Percentiles rank a stretch among this genome's conserved stretches.
These are phyloP conservation scores for Lactarius quietus DNA, from an alignment of 768 basidiomycete genomes.

Conservation along the genomic window DNA sequence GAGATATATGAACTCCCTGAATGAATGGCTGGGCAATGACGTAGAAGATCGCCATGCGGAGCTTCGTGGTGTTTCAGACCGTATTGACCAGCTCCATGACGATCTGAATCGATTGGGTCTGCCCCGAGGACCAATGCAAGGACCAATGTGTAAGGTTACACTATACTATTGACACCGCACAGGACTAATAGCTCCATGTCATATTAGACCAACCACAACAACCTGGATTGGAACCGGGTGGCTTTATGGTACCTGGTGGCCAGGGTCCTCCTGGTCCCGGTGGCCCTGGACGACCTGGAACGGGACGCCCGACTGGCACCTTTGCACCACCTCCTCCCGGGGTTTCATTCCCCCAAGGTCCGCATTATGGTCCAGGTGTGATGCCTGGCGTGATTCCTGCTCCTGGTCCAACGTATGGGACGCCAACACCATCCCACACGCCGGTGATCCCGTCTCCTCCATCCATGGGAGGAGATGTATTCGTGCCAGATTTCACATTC, in stretches of 20 bases:
- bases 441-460: constrained; percentile 22
- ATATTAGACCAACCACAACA: constrained; percentile 11
- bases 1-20: constrained; percentile 72
- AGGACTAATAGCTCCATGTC: constrained; percentile 18
- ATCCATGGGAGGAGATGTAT: background rate
- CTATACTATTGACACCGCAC: background rate
- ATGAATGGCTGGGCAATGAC: constrained; percentile 77
- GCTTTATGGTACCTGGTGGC: constrained; percentile 12
- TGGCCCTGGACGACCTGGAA: background rate
- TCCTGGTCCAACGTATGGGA: background rate
- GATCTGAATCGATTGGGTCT: constrained; percentile 41
- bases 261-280: constrained; percentile 6
- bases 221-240: constrained; percentile 1
- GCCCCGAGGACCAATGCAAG: constrained; percentile 11
- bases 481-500: background rate
- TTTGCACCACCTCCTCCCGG: constrained; percentile 5
- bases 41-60: constrained; percentile 76
- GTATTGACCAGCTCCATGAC: constrained; percentile 49
- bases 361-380: background rate
- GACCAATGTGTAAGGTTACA: constrained; percentile 4
- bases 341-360: constrained; percentile 2
- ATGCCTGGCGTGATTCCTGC: background rate
- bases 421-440: constrained; percentile 13
- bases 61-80: constrained; percentile 58
- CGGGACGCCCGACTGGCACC: background rate